phyloP scores from a whole-genome alignment of 805 yeast genomes.

The Starmerella khaoyaiensis region DNA sequence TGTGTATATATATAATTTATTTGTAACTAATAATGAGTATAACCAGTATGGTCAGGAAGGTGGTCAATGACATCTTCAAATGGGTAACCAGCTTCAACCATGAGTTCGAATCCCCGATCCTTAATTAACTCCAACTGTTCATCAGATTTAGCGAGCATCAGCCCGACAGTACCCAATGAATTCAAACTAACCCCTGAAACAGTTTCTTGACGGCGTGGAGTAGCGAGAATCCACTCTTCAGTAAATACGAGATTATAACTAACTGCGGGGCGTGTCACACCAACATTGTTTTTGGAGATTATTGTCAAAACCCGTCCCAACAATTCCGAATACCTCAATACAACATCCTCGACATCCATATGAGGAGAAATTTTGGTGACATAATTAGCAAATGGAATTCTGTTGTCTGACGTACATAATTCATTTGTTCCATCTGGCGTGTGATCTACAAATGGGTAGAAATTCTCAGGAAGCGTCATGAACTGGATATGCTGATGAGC shows the following conservation, averaged over 20 bases:
- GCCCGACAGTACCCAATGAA: slow-evolving; percentile 68
- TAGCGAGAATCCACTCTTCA: slow-evolving; percentile 66
- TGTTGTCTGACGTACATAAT: slow-evolving; percentile 32
- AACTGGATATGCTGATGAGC: slow-evolving; percentile 88
- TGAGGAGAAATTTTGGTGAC: slow-evolving; percentile 46
- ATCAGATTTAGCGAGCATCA: slow-evolving; percentile 60
- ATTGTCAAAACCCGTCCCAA: slow-evolving; percentile 39
- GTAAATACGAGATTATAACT: slow-evolving; percentile 78
- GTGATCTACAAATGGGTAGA: slow-evolving; percentile 44
- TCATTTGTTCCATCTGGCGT: slow-evolving; percentile 24
- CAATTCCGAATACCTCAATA: slow-evolving; percentile 54
- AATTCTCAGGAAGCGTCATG: slow-evolving; percentile 50
- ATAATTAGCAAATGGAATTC: slow-evolving; percentile 69
- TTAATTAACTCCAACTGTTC: slow-evolving; percentile 27
- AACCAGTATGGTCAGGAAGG: slow-evolving; percentile 17
- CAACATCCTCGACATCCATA: slow-evolving; percentile 33
- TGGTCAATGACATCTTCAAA: slow-evolving; percentile 18
- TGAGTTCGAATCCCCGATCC: slow-evolving; percentile 11
- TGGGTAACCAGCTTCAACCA: slow-evolving; percentile 19
- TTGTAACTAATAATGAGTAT: slow-evolving; percentile 16
- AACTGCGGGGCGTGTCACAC: slow-evolving; percentile 24
- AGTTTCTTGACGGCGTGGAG: slow-evolving; percentile 50
- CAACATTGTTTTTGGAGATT: slow-evolving; percentile 43
- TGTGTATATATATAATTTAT: neutral
- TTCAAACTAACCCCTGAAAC: slow-evolving; percentile 47